Conservation (phyloP, 192 early-diverging fungal genomes). For the Funneliformis geosporum region DNA sequence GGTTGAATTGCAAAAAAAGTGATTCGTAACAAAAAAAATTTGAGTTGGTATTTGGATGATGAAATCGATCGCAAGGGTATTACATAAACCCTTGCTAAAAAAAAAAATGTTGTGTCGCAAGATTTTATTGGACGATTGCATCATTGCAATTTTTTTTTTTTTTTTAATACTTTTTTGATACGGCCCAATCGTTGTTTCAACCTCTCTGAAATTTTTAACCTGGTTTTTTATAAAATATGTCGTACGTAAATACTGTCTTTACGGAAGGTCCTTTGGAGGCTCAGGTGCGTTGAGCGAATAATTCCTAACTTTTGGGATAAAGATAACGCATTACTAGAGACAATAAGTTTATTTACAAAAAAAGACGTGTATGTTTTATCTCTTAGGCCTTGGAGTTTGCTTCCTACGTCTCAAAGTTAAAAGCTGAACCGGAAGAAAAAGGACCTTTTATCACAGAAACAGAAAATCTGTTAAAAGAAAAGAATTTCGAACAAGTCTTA, state of each 20-base stretch:
- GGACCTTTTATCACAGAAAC: slow-evolving; percentile 52
- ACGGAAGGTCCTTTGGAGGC: slow-evolving; percentile 26
- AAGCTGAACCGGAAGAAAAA: slow-evolving; percentile 50
- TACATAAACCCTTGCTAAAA: not conserved
- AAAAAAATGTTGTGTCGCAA: too few species aligned
- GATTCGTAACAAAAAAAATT: not conserved
- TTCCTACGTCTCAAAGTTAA: slow-evolving; percentile 61
- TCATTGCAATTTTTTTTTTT: too few species aligned
- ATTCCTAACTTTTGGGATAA: not conserved
- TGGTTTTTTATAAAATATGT: not conserved
- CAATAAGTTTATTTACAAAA: too few species aligned
- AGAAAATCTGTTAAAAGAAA: slow-evolving; percentile 53
- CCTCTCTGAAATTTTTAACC: not conserved
- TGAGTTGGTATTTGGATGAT: not conserved
- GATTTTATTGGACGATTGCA: too few species aligned
- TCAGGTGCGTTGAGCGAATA: slow-evolving; percentile 22
- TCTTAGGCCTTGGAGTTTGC: slow-evolving; percentile 71
- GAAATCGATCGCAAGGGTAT: not conserved
- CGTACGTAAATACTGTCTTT: slow-evolving; percentile 33
- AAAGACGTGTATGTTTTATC: too few species aligned
- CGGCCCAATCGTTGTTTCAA: not conserved
- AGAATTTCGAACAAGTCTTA: slow-evolving; percentile 62
- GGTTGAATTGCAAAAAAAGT: not conserved
- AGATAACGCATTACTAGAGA: too few species aligned
- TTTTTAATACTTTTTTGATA: too few species aligned